Evolutionary conservation across 75 land plant species (phyloP).

Genomic region (Sequoia sempervirens): DNA sequence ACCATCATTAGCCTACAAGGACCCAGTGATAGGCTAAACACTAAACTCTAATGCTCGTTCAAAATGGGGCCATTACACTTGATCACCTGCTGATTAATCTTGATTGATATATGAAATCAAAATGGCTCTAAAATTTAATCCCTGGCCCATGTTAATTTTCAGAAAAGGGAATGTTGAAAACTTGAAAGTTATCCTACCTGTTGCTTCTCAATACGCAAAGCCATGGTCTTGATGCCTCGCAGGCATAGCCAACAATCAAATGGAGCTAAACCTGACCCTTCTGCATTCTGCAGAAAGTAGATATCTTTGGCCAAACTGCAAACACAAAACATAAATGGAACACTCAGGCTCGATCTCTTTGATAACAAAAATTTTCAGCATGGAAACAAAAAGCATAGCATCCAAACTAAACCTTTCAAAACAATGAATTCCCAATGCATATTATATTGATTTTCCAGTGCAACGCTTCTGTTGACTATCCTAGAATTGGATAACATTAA

Average conservation of each 20-base stretch:
- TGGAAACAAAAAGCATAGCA: background rate
- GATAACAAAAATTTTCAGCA: constrained; percentile 1
- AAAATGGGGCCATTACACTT: too few relatives aligned
- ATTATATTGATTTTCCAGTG: background rate
- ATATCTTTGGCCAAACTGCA: constrained; percentile 89
- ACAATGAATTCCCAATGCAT: background rate
- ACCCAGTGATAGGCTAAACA: too few relatives aligned
- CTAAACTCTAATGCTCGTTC: too few relatives aligned
- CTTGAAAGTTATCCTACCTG: constrained; percentile 48
- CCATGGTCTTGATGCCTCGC: constrained; percentile 97
- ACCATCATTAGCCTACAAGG: too few relatives aligned
- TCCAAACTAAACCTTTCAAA: background rate
- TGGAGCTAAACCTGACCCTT: constrained; percentile 92
- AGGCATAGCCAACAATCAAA: constrained; percentile 95
- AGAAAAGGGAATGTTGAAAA: background rate
- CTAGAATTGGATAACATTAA: background rate
- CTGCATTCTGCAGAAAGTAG: constrained; percentile 93
- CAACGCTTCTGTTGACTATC: background rate
- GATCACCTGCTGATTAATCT: background rate
- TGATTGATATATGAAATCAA: background rate
- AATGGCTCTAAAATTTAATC: background rate
- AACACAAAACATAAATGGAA: constrained; percentile 6
- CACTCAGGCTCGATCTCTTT: background rate
- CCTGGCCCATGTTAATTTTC: background rate
- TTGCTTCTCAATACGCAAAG: constrained; percentile 85